These are phyloP conservation scores for Lactarius sp. DNA, from an alignment of 768 basidiomycete genomes.

Conservation along the genomic window DNA sequence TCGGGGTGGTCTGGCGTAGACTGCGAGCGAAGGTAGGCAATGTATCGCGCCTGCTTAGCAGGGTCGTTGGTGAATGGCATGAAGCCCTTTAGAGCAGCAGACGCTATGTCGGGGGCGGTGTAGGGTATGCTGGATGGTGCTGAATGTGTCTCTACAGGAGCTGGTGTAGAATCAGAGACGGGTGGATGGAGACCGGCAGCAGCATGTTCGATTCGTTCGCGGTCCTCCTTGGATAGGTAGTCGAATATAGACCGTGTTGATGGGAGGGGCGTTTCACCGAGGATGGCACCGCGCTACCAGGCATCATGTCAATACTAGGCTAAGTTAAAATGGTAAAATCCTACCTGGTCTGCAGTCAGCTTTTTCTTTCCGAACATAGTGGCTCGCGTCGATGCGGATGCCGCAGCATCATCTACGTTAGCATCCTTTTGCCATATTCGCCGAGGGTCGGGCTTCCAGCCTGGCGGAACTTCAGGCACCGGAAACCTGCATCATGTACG, in stretches of 20 bases:
- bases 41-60: conserved; percentile 80
- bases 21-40: conserved; percentile 72
- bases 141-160: conserved; percentile 27
- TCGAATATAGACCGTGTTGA: conserved; percentile 86
- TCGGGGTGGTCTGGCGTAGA: conserved; percentile 43
- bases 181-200: conserved; percentile 31
- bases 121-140: conserved; percentile 34
- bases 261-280: conserved; percentile 77
- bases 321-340: too few relatives aligned
- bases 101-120: conserved; percentile 72
- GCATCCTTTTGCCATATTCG: conserved; percentile 59
- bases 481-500: conserved; percentile 57
- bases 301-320: neutral
- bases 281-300: conserved; percentile 66
- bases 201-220: conserved; percentile 73
- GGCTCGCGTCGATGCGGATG: conserved; percentile 50
- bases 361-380: conserved; percentile 37
- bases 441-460: conserved; percentile 82
- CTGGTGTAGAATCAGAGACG: conserved; percentile 30
- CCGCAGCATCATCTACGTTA: conserved; percentile 34
- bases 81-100: conserved; percentile 84
- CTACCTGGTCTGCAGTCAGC: conserved; percentile 21
- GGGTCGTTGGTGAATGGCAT: conserved; percentile 79
- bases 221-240: conserved; percentile 87
- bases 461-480: conserved; percentile 72